Percentiles rank a stretch among this genome's conserved stretches.
Evolutionary conservation across 2,329 filamentous ascomycete genomes (phyloP).

Genomic region (Phialocephala sp.): DNA sequence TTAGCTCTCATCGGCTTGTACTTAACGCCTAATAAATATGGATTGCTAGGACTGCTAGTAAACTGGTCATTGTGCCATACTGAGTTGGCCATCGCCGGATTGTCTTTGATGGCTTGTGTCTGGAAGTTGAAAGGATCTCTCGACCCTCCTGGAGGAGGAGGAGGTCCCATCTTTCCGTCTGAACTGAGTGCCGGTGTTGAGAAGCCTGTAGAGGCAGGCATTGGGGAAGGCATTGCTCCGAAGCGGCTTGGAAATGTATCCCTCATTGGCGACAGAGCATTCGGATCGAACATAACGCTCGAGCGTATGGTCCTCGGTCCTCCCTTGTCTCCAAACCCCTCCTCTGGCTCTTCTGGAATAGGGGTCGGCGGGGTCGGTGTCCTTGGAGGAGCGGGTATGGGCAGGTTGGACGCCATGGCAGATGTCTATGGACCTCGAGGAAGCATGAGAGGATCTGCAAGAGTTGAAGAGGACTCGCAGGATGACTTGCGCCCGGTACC

Average conservation of each 20-base stretch:
- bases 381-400: conserved; percentile 64
- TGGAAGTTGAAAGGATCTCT: conserved; percentile 93
- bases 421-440: conserved; percentile 22
- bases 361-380: conserved; percentile 68
- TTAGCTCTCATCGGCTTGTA: conserved; percentile 33
- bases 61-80: conserved; percentile 52
- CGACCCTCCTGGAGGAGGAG: conserved; percentile 39
- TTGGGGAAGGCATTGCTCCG: conserved; percentile 44
- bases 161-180: conserved; percentile 42
- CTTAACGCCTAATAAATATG: conserved; percentile 9
- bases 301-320: conserved; percentile 36
- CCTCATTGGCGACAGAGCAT: conserved; percentile 53
- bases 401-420: conserved; percentile 63
- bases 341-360: conserved; percentile 46
- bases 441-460: conserved; percentile 20
- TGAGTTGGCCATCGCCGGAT: conserved; percentile 71
- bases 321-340: conserved; percentile 36
- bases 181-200: conserved; percentile 24
- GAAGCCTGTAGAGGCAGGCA: conserved; percentile 35
- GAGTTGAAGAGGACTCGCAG: not conserved
- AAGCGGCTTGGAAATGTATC: conserved; percentile 41
- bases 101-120: conserved; percentile 76
- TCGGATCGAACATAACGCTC: conserved; percentile 48
- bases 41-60: conserved; percentile 7
- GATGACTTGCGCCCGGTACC: not conserved